Conservation (phyloP, 2,329 filamentous ascomycete species). For the Claviceps humidiphila region DNA sequence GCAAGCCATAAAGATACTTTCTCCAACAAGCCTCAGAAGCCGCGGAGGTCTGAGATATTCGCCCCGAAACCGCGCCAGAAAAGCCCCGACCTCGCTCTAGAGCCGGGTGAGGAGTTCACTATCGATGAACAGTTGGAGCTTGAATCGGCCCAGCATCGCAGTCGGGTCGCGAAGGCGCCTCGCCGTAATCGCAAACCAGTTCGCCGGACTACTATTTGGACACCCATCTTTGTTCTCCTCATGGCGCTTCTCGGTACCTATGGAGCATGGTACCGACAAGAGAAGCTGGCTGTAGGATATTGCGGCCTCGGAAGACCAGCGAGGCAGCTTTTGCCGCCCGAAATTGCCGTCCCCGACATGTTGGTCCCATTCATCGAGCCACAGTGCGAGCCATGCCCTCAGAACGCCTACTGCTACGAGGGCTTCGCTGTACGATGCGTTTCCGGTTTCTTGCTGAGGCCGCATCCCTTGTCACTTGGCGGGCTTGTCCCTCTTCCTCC, state of each 20-base stretch:
- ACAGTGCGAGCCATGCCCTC: slow-evolving; percentile 78
- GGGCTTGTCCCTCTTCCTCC: slow-evolving; percentile 76
- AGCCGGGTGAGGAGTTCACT: slow-evolving; percentile 83
- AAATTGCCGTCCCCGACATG: slow-evolving; percentile 54
- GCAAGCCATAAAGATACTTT: slow-evolving; percentile 31
- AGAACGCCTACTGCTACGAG: slow-evolving; percentile 77
- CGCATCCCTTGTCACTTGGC: slow-evolving; percentile 70
- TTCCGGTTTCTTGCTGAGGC: slow-evolving; percentile 70
- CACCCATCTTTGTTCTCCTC: slow-evolving; percentile 59
- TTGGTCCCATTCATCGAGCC: slow-evolving; percentile 58
- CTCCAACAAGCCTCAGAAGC: slow-evolving; percentile 18
- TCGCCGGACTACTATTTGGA: slow-evolving; percentile 38
- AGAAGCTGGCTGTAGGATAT: slow-evolving; percentile 93
- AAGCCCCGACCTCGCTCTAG: slow-evolving; percentile 30
- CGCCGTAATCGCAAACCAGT: slow-evolving; percentile 25
- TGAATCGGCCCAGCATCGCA: slow-evolving; percentile 49
- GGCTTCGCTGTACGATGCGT: slow-evolving; percentile 72
- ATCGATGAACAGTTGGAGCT: slow-evolving; percentile 78
- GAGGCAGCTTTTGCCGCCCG: slow-evolving; percentile 33
- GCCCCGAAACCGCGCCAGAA: slow-evolving; percentile 22
- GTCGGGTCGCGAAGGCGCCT: slow-evolving; percentile 31
- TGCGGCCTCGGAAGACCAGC: slow-evolving; percentile 68
- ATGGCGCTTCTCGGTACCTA: slow-evolving; percentile 59
- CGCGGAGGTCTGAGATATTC: slow-evolving; percentile 46
- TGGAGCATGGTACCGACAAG: slow-evolving; percentile 75